Evolutionary conservation across 1,284 basidiomycete genomes (phyloP).

Genomic region (Amylostereum chailletii): DNA sequence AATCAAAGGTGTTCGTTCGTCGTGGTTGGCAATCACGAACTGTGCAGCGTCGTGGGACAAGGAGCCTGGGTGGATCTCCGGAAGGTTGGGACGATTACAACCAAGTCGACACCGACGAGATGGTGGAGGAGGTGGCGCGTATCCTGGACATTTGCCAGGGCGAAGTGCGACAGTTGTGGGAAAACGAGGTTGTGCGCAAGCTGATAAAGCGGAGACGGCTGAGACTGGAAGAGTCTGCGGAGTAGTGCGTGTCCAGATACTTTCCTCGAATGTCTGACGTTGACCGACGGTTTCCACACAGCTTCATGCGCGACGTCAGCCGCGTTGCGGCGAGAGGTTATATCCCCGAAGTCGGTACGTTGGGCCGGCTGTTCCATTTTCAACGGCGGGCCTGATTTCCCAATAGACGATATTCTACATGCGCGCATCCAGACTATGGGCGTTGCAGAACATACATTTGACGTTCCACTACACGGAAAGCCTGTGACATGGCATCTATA

Average conservation of each 20-base stretch:
- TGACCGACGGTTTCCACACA: constrained; percentile 19
- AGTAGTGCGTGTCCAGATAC: constrained; percentile 49
- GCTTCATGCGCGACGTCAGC: constrained; percentile 64
- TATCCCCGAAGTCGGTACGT: constrained; percentile 60
- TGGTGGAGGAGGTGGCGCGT: constrained; percentile 51
- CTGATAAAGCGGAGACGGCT: constrained; percentile 61
- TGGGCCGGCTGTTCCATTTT: neutral
- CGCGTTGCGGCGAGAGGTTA: constrained; percentile 62
- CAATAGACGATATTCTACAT: constrained; percentile 72
- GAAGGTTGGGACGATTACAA: too few relatives aligned
- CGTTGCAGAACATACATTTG: constrained; percentile 70
- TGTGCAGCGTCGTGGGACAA: constrained; percentile 28
- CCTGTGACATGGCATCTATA: constrained; percentile 71
- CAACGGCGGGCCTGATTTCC: constrained; percentile 6
- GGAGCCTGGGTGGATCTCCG: constrained; percentile 9
- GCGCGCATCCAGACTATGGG: constrained; percentile 82
- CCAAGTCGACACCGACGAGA: constrained; percentile 26
- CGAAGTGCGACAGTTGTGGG: constrained; percentile 64
- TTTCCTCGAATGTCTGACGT: neutral
- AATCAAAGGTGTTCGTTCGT: constrained; percentile 70
- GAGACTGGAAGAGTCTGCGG: constrained; percentile 75
- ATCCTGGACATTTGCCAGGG: constrained; percentile 48
- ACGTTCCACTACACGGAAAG: constrained; percentile 66
- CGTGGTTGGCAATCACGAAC: constrained; percentile 69
- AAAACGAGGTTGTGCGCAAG: constrained; percentile 55